phyloP scores from a whole-genome alignment of 2,329 filamentous ascomycete genomes.

The Penicillium sp. region DNA sequence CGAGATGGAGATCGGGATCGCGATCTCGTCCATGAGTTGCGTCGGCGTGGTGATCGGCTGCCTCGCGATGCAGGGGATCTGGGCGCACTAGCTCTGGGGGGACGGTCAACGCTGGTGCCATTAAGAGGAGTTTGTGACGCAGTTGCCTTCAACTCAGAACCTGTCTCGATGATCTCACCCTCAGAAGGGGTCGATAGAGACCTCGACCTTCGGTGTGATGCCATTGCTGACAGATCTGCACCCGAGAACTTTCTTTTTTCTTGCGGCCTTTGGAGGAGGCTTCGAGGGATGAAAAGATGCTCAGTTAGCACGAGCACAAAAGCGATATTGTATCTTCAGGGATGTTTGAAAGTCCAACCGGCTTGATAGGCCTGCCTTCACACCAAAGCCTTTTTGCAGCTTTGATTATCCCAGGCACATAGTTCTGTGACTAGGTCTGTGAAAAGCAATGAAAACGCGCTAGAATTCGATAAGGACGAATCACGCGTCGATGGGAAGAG shows the following conservation, averaged over 20 bases:
- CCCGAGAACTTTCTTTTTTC: conserved; percentile 1
- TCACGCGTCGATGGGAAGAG: neutral
- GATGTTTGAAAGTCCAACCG: conserved; percentile 45
- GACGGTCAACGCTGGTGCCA: conserved; percentile 87
- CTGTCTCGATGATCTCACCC: conserved; percentile 80
- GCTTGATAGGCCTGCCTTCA: conserved; percentile 36
- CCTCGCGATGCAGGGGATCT: conserved; percentile 52
- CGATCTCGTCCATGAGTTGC: conserved; percentile 48
- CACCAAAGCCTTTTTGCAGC: conserved; percentile 30
- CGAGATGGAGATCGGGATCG: conserved; percentile 42
- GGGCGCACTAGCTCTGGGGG: conserved; percentile 70
- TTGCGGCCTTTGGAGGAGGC: conserved; percentile 25
- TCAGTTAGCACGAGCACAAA: conserved; percentile 41
- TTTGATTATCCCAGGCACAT: conserved; percentile 21
- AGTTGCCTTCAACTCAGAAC: conserved; percentile 80
- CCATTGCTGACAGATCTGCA: conserved; percentile 37
- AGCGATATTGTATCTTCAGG: conserved; percentile 23
- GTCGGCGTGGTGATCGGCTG: conserved; percentile 61
- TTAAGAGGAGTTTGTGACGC: conserved; percentile 70
- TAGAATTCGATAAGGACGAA: conserved; percentile 3
- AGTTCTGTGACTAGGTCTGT: conserved; percentile 1
- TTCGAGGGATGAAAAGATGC: conserved; percentile 21
- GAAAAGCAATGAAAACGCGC: neutral
- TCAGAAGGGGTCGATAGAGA: conserved; percentile 72
- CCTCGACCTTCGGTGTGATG: conserved; percentile 46